Evolutionary conservation across 1,284 basidiomycete genomes (phyloP).

Genomic region (Malassezia slooffiae): DNA sequence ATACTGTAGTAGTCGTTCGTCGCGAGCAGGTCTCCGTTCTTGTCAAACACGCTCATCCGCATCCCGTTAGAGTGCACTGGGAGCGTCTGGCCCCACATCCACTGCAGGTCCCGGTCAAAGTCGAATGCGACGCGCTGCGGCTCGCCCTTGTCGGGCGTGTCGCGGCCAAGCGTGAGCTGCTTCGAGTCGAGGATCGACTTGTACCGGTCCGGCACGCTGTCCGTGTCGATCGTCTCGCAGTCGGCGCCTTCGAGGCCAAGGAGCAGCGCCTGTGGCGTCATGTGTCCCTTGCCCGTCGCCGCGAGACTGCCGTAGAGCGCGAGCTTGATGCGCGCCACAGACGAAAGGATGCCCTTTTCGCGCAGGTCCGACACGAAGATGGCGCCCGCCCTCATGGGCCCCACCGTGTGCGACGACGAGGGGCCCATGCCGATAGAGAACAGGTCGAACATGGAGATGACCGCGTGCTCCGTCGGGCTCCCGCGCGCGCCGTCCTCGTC

Average conservation of each 20-base stretch:
- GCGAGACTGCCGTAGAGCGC: conserved; percentile 59
- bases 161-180: conserved; percentile 58
- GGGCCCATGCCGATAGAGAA: conserved; percentile 71
- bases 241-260: conserved; percentile 70
- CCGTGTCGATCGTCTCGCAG: conserved; percentile 66
- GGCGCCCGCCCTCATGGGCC: conserved; percentile 76
- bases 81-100: conserved; percentile 62
- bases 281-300: conserved; percentile 71
- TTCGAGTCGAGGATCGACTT: conserved; percentile 59
- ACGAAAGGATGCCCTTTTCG: conserved; percentile 60
- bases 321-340: conserved; percentile 69
- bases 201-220: conserved; percentile 60
- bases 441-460: conserved; percentile 63
- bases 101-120: conserved; percentile 76
- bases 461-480: conserved; percentile 65
- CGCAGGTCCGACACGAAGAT: conserved; percentile 65
- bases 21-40: conserved; percentile 71
- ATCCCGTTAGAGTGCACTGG: conserved; percentile 56
- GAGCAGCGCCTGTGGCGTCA: conserved; percentile 84
- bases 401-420: conserved; percentile 56
- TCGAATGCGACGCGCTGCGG: conserved; percentile 59
- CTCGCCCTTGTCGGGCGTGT: conserved; percentile 4
- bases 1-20: conserved; percentile 79
- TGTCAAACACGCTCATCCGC: conserved; percentile 74
- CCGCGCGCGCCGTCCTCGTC: conserved; percentile 4